phyloP scores from a whole-genome alignment of 805 yeast genomes.

The Debaryomyces hansenii region DNA sequence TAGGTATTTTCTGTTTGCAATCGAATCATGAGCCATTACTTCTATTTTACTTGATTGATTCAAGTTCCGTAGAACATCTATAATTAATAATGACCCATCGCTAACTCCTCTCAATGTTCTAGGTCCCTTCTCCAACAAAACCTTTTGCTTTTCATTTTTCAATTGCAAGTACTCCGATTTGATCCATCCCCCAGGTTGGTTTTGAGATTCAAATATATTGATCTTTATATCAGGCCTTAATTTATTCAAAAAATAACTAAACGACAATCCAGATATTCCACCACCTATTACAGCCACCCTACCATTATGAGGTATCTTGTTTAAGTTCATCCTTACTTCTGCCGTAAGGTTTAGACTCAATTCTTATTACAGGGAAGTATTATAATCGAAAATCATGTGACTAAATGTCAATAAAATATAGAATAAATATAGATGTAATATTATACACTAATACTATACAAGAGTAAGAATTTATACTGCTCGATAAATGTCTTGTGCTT shows the following conservation, averaged over 20 bases:
- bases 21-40: slow-evolving; percentile 56
- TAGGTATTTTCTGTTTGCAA: slow-evolving; percentile 73
- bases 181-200: slow-evolving; percentile 80
- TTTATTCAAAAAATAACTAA: slow-evolving; percentile 62
- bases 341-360: too few species aligned
- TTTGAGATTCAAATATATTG: slow-evolving; percentile 56
- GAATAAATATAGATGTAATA: neutral
- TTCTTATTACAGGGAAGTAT: too few species aligned
- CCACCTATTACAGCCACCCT: slow-evolving; percentile 78
- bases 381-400: neutral
- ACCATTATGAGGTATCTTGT: slow-evolving; percentile 27
- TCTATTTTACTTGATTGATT: slow-evolving; percentile 50
- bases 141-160: slow-evolving; percentile 16
- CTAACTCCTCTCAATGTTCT: slow-evolving; percentile 83
- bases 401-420: neutral
- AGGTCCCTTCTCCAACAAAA: slow-evolving; percentile 81
- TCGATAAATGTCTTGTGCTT: slow-evolving; percentile 21
- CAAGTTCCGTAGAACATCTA: slow-evolving; percentile 57
- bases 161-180: slow-evolving; percentile 43
- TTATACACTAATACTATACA: neutral
- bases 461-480: slow-evolving; percentile 13
- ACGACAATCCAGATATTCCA: slow-evolving; percentile 84
- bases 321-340: slow-evolving; percentile 12
- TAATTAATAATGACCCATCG: slow-evolving; percentile 68
- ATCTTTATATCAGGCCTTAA: slow-evolving; percentile 77